Base-by-base conservation (phyloP, 1,139 yeast species). In the Pichia sp. region DNA sequence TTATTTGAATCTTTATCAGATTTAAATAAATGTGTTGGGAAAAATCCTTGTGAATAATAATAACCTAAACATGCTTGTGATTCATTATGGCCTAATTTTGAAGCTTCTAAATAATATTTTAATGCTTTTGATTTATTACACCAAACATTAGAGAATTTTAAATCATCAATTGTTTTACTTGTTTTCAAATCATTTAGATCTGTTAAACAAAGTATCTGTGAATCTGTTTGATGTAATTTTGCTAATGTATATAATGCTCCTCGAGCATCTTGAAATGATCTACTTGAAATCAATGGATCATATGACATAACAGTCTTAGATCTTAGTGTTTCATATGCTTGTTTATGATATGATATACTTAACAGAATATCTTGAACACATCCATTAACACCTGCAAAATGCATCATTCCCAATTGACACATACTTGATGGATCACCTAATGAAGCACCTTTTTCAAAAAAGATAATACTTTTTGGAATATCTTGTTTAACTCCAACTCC, bases 11-110 rank as follows among this genome's bases (percentile, higher is more conserved):
- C 58, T 32, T 55, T 59, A 43, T 61, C 65, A 4, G 62, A 56
- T 35, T 55, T 58, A 48, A 61, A 61, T 31, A 51, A 53, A 39
- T 52, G 47, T 4, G 64, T 56, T 26, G 65, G 65, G 51, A 62
- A 58, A 45, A 81, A 85, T 5, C 97, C 98, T 57, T 77, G 79
- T 62, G 92, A 97, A 63, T 87, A 89, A 42, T 89, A 83, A 56
- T 80, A 78, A 4, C 97, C 98, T 40, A 92, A 69, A 53, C 87
- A 80, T 58, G 85, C 89, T 62, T 87, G 95, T 0, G 97, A 86
- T 36, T 87, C 79, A 10, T 90, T 70, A 58, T 90, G 85, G 37
- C 82, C 80, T 50, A 81, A 69, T 55, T 78, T 76, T 6, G 97
- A 96, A 4, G 96, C 86, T 50, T 78, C 78, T 56, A 82, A 73